Conservation (phyloP, 2,329 filamentous ascomycete species). For the Apiospora pterosperma region DNA sequence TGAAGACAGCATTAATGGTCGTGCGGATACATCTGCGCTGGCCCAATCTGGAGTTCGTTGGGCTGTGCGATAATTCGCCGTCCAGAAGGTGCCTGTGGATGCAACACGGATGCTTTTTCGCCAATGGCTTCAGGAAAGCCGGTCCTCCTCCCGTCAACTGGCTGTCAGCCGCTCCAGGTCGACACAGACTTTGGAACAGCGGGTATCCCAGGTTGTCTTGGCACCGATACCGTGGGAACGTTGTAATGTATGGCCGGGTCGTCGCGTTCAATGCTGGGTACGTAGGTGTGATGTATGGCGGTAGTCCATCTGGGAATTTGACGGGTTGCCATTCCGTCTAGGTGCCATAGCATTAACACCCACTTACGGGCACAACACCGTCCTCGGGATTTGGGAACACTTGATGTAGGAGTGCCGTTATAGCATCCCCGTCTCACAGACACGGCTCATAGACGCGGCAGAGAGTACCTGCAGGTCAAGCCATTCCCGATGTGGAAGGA, state of each 20-base stretch:
- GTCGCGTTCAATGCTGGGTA: not conserved
- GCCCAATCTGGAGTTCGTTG: not conserved
- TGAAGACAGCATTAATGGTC: not conserved
- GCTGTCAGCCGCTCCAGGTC: not conserved
- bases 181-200: not conserved
- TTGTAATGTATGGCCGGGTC: not conserved
- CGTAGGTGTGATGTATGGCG: not conserved
- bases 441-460: constrained; percentile 3
- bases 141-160: not conserved
- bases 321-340: not conserved
- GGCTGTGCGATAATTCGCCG: not conserved
- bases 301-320: not conserved
- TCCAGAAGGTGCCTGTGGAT: not conserved
- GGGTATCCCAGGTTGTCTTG: not conserved
- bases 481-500: constrained; percentile 3
- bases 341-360: not conserved
- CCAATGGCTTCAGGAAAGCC: not conserved
- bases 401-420: not conserved
- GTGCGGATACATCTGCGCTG: not conserved
- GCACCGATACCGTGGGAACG: not conserved
- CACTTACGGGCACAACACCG: not conserved
- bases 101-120: not conserved
- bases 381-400: not conserved
- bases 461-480: constrained; percentile 3
- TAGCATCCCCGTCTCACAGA: not conserved